phyloP scores from a whole-genome alignment of 768 basidiomycete species.

The Tricholoma sp. region DNA sequence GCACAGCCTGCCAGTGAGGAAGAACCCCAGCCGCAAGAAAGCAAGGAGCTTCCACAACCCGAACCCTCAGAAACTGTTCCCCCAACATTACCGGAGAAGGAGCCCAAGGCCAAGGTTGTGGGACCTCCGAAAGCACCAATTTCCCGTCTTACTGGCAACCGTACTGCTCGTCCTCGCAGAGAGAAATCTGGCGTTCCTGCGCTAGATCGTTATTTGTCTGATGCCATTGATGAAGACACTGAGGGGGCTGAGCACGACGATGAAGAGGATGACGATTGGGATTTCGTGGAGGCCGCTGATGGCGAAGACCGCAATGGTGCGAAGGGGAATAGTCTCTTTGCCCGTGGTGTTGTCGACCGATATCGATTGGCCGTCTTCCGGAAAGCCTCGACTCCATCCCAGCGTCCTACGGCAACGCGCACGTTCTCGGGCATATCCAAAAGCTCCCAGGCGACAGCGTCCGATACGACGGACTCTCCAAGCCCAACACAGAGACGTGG shows the following conservation, averaged over 20 bases:
- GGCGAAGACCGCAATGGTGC: constrained; percentile 82
- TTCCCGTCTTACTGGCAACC: constrained; percentile 18
- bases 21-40: constrained; percentile 23
- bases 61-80: constrained; percentile 20
- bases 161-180: constrained; percentile 40
- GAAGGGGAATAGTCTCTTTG: constrained; percentile 76
- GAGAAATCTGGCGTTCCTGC: constrained; percentile 84
- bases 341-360: constrained; percentile 87
- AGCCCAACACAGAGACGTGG: constrained; percentile 60
- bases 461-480: constrained; percentile 39
- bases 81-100: constrained; percentile 27
- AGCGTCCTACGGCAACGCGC: constrained; percentile 35
- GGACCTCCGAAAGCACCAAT: constrained; percentile 18
- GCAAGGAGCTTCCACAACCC: constrained; percentile 24
- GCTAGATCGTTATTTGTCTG: constrained; percentile 66
- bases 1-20: constrained; percentile 7
- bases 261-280: constrained; percentile 86
- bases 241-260: constrained; percentile 43
- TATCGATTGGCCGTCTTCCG: constrained; percentile 84
- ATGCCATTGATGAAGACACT: constrained; percentile 45
- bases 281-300: constrained; percentile 76
- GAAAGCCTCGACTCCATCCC: constrained; percentile 65
- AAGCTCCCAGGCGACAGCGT: constrained; percentile 38
- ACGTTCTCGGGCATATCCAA: constrained; percentile 57
- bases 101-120: constrained; percentile 22